Evolutionary conservation across 1,139 yeast genomes (phyloP).

Genomic region (Kodamaea derodonti): DNA sequence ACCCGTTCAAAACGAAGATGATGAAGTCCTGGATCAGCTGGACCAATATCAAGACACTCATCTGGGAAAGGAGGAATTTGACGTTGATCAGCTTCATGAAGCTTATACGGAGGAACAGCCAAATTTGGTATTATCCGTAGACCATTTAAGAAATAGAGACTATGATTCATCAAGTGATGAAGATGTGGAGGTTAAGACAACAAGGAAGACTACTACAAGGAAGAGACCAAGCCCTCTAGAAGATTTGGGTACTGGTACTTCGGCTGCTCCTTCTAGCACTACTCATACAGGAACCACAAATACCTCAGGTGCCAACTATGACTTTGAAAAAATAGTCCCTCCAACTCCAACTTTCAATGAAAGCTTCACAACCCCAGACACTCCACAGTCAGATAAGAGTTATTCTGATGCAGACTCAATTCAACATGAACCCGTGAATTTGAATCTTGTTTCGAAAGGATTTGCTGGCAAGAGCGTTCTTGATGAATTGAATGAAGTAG

Average conservation of each 20-base stretch:
- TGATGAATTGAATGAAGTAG: neutral
- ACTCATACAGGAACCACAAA: neutral
- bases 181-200: conserved; percentile 6
- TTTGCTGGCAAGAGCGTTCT: neutral
- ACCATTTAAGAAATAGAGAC: conserved; percentile 17
- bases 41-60: conserved; percentile 1
- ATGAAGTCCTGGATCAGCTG: neutral
- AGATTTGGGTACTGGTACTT: neutral
- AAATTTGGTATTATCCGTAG: conserved; percentile 36
- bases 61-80: conserved; percentile 5
- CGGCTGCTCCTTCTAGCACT: neutral
- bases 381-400: conserved; percentile 33
- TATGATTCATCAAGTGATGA: conserved; percentile 21
- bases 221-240: neutral
- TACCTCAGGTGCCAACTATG: neutral
- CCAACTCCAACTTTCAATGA: conserved; percentile 27
- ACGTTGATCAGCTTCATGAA: conserved; percentile 8
- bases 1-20: conserved; percentile 3
- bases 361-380: conserved; percentile 15
- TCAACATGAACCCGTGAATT: conserved; percentile 30
- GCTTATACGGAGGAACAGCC: conserved; percentile 1
- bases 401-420: conserved; percentile 38
- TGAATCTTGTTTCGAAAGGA: conserved; percentile 17
- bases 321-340: conserved; percentile 13
- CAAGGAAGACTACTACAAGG: neutral